Conservation (phyloP, 164 flowering plant species). For the Liriodendron chinense region DNA sequence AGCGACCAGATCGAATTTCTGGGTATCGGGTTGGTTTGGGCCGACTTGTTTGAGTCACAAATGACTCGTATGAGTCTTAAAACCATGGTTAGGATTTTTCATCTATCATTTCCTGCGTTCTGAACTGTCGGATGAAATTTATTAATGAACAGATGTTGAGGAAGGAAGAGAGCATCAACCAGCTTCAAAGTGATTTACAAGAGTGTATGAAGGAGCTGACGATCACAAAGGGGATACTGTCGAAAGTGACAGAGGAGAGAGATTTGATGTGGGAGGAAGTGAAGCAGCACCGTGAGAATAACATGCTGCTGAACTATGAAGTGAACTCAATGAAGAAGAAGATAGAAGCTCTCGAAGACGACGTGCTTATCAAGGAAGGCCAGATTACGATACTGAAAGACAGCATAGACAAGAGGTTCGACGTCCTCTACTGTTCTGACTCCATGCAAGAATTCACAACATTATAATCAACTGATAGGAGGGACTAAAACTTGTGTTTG, state of each 20-base stretch:
- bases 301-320: constrained; percentile 72
- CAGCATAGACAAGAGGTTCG: constrained; percentile 43
- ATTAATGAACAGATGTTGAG: constrained; percentile 44
- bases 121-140: not conserved
- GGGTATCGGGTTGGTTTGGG: too few relatives aligned
- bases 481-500: not conserved
- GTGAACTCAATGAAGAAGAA: constrained; percentile 58
- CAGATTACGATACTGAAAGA: constrained; percentile 84
- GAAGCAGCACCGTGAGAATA: constrained; percentile 73
- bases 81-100: too few relatives aligned
- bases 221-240: constrained; percentile 42
- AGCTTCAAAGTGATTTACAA: constrained; percentile 51
- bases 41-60: too few relatives aligned
- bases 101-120: not conserved
- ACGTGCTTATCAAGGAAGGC: constrained; percentile 82
- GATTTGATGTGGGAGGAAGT: constrained; percentile 86
- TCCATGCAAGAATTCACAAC: constrained; percentile 27
- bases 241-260: constrained; percentile 74
- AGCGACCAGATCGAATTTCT: too few relatives aligned
- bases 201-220: constrained; percentile 57
- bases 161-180: constrained; percentile 69
- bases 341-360: constrained; percentile 79
- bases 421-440: constrained; percentile 58
- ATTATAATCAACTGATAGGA: constrained; percentile 26
- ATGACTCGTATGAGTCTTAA: too few relatives aligned